Evolutionary conservation across 805 yeast genomes (phyloP).

Genomic region (Tetrapisispora fleetii): DNA sequence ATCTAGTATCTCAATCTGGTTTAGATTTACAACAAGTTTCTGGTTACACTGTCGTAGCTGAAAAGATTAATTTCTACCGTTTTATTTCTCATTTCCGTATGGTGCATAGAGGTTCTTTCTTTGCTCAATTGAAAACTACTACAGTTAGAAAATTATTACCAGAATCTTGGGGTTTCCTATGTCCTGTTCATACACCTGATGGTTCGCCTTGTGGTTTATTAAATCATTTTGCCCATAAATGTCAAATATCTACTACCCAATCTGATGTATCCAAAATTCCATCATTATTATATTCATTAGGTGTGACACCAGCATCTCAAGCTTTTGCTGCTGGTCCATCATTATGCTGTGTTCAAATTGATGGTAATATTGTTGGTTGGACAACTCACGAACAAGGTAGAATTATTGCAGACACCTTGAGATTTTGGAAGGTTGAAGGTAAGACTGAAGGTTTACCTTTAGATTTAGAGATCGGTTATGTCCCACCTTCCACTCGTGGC

Average conservation of each 20-base stretch:
- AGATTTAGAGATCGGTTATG: slow-evolving; percentile 87
- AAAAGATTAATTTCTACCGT: slow-evolving; percentile 93
- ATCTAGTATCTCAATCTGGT: slow-evolving; percentile 93
- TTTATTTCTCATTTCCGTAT: slow-evolving; percentile 97
- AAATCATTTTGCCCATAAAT: slow-evolving; percentile 93
- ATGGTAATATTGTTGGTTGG: slow-evolving; percentile 91
- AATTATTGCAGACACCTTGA: slow-evolving; percentile 76
- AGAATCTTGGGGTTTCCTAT: slow-evolving; percentile 97
- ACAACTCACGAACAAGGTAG: slow-evolving; percentile 82
- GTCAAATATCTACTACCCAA: slow-evolving; percentile 70
- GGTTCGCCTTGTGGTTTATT: slow-evolving; percentile 98
- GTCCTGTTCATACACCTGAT: slow-evolving; percentile 99
- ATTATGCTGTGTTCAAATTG: slow-evolving; percentile 83
- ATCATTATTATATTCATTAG: slow-evolving; percentile 52
- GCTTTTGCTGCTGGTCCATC: slow-evolving; percentile 81
- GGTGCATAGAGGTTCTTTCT: slow-evolving; percentile 99
- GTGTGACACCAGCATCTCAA: slow-evolving; percentile 67
- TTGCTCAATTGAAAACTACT: slow-evolving; percentile 94
- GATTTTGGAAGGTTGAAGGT: slow-evolving; percentile 89
- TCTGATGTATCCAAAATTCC: slow-evolving; percentile 70
- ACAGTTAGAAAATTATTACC: slow-evolving; percentile 93
- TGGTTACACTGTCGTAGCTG: slow-evolving; percentile 98
- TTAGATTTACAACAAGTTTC: slow-evolving; percentile 95
- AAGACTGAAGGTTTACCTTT: slow-evolving; percentile 58
- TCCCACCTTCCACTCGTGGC: slow-evolving; percentile 92